Conservation (phyloP, 352 stramenopile genomes). For the Phytophthora macrochlamydospora region DNA sequence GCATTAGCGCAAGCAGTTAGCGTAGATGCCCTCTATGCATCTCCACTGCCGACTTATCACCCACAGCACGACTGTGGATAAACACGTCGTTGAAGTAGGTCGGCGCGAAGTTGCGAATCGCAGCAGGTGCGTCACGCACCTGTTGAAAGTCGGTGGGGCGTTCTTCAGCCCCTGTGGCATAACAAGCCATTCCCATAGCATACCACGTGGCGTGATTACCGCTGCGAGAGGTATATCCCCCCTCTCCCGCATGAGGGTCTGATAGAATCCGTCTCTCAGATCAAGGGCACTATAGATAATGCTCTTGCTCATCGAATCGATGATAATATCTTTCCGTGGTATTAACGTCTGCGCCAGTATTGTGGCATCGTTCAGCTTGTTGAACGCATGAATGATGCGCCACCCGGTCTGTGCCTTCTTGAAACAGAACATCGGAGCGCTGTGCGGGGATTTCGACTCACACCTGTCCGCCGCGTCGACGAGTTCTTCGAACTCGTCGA, state of each 20-base stretch:
- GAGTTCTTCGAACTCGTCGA: background rate
- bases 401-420: constrained; percentile 2
- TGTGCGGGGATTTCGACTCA: constrained; percentile 9
- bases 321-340: constrained; percentile 2
- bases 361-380: constrained; percentile 8
- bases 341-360: constrained; percentile 3
- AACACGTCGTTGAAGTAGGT: constrained; percentile 40
- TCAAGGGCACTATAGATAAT: constrained; percentile 7
- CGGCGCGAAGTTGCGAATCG: constrained; percentile 9
- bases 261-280: constrained; percentile 1
- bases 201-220: constrained; percentile 17
- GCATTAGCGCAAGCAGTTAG: background rate
- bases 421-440: constrained; percentile 6
- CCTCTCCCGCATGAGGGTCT: constrained; percentile 6
- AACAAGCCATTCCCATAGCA: constrained; percentile 28
- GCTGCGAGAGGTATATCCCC: constrained; percentile 16
- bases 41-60: background rate
- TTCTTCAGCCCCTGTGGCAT: constrained; percentile 28
- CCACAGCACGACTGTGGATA: constrained; percentile 14
- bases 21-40: constrained; percentile 2
- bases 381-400: constrained; percentile 10
- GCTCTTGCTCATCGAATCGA: constrained; percentile 1
- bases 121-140: background rate
- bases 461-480: background rate
- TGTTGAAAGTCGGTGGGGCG: constrained; percentile 1